Base-by-base conservation (phyloP, 176 grass and related monocot species). In the Ensete glaucum region DNA sequence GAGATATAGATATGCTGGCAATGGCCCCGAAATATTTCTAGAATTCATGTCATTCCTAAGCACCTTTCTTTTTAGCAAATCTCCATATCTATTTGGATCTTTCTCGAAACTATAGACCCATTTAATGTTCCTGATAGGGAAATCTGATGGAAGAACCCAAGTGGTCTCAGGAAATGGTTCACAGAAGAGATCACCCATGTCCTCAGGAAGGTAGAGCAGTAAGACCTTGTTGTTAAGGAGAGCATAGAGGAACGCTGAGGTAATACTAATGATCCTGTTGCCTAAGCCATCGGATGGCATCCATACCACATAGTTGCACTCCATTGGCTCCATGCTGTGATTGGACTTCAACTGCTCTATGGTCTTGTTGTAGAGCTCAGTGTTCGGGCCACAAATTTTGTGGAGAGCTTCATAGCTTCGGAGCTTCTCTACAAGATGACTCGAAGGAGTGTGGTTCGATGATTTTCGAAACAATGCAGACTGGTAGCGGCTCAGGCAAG, bases 331-430 rank as follows among this genome's bases (percentile, higher is more conserved):
- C 51, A 62, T 6, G 34, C 54, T 9, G 27, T 26, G 34, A 9
- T n/a, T 26, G 11, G 81, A 76, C 50, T 62, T 77, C 19, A 83
- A 49, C 43, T 22, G 87, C 69, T 85, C 1, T 53, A 58, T 16
- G 9, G 71, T 1, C 52, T 57, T 79, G 26, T 56, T 79, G 13
- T 69, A 79, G 24, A 55, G 65, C 26, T 55, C 25, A 11, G 80
- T 89, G 58, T 84, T 78, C 1, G 87, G 87, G 21, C 76, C 87
- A 57, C 87, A 89, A 65, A 64, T 74, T 16, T 81, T 75, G 52
- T 79, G 77, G 25, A 69, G 65, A n/a, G 21, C 64, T 79, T 79
- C 77, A 4, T 79, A 79, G n/a, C 17, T 56, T 82, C 83, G 15
- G 70, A 75, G 49, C 67, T 73, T 50, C 79, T 81, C 48, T 77